These are phyloP conservation scores for Daldinia sp. DNA, from an alignment of 2,329 filamentous ascomycete species.

Conservation along the genomic window DNA sequence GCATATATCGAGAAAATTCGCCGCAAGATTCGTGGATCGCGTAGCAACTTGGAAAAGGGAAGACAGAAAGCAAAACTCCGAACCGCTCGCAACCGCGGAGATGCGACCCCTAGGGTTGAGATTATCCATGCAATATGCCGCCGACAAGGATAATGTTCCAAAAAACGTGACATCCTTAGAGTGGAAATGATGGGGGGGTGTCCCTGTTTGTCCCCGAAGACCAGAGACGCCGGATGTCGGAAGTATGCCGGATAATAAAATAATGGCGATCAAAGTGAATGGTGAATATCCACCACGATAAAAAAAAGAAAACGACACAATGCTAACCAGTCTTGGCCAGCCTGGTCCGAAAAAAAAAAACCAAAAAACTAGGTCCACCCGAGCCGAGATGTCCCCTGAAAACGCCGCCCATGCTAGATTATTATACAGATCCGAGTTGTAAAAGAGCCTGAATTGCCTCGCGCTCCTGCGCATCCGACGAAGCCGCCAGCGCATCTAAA, in stretches of 20 bases:
- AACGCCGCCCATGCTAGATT: conserved; percentile 65
- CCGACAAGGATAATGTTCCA: conserved; percentile 34
- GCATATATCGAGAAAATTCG: conserved; percentile 19
- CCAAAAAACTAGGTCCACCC: conserved; percentile 30
- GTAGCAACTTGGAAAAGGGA: conserved; percentile 26
- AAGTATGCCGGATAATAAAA: conserved; percentile 36
- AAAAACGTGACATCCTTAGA: conserved; percentile 28
- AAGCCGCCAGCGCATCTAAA: conserved; percentile 58
- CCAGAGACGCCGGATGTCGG: conserved; percentile 41
- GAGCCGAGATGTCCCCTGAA: conserved; percentile 39
- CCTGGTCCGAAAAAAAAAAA: conserved; percentile 41
- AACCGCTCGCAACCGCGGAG: conserved; percentile 40
- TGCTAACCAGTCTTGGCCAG: conserved; percentile 42
- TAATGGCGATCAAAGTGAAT: conserved; percentile 40
- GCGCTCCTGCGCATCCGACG: conserved; percentile 76
- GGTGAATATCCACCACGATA: conserved; percentile 43
- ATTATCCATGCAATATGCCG: conserved; percentile 41
- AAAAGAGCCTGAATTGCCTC: conserved; percentile 84
- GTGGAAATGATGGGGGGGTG: conserved; percentile 28
- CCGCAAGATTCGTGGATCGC: conserved; percentile 42
- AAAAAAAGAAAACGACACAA: conserved; percentile 37
- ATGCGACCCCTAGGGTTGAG: conserved; percentile 39
- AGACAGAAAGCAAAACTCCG: conserved; percentile 39
- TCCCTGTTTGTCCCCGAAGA: conserved; percentile 30
- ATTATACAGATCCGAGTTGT: conserved; percentile 81